Evolutionary conservation across 2,329 filamentous ascomycete species (phyloP), one percentile per base, ranked within the genome.

Genomic region (Leptographium galeiforme): DNA sequence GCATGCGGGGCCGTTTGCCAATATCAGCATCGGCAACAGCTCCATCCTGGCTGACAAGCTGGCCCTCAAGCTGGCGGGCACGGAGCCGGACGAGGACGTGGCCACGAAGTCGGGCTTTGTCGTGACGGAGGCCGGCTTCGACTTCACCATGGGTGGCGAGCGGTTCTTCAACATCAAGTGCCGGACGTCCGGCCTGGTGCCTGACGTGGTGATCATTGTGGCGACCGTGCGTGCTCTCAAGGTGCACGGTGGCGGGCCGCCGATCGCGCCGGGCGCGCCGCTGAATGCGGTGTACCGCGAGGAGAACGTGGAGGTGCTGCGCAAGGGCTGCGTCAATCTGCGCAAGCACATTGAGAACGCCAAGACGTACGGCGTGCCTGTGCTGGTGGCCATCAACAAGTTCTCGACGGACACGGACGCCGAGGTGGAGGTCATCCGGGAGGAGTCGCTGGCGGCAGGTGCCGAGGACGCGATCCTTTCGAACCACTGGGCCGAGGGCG

Each of bases 131-230:
- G 91, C 93, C 52, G 93, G 93, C 11, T 98, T 98, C 68, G 93
- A 98, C 70, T 98, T 98, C 72, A 97, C 93, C 63, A 98, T 98
- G 93, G 93, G 93, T 59, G 93, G 93, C 58, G 93, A 98, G 77
- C 86, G 93, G 51, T 98, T 98, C 78, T 97, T 98, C 82, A 97
- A 98, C 75, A 97, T 98, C 77, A 98, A 98, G 78, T 97, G 93
- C 73, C 86, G 93, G 56, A 87, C 89, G 11, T 96, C 91, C 7
- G 91, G 91, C 30, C 83, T 98, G 47, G 81, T 89, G 2, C 93
- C 93, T 2, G 93, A 98, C 64, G 88, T 89, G 1, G 90, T 95
- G 8, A 89, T 98, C 46, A 84, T 98, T 55, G 93, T 98, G 40
- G 91, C 93, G 30, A 98, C 93, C 2, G 87, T 98, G 47, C 85